Conservation (phyloP, 192 early-diverging fungal genomes). For the Coemansia sp. region DNA sequence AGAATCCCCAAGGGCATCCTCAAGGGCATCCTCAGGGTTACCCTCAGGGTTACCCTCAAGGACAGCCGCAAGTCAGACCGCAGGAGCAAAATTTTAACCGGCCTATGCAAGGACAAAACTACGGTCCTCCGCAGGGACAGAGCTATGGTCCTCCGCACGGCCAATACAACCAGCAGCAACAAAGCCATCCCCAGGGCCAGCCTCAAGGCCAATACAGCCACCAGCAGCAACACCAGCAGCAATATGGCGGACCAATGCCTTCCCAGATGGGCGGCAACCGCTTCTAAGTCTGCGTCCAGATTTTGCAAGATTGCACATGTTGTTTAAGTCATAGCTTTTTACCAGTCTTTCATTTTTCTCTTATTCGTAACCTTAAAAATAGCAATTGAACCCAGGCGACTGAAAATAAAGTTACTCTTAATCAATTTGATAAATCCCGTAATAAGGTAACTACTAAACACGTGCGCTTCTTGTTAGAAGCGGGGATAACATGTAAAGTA, state of each 20-base stretch:
- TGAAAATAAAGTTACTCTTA: too few species aligned
- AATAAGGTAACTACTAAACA: too few species aligned
- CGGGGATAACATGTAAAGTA: too few species aligned
- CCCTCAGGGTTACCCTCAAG: background rate
- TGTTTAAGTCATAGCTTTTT: too few species aligned
- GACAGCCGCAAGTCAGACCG: background rate
- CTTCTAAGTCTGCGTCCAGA: background rate
- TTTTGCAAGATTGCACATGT: background rate
- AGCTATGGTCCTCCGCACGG: background rate
- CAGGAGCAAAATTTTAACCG: background rate
- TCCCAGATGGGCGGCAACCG: conserved; percentile 1
- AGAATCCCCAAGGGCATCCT: background rate
- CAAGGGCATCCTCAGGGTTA: background rate
- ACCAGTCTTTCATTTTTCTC: background rate
- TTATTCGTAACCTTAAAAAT: too few species aligned
- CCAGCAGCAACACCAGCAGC: conserved; percentile 1
- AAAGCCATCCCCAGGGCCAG: background rate
- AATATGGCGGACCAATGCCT: background rate
- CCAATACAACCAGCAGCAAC: conserved; percentile 2
- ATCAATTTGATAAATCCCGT: too few species aligned
- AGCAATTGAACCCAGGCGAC: too few species aligned
- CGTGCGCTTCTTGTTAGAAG: too few species aligned
- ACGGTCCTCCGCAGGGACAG: background rate
- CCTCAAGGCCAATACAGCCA: background rate
- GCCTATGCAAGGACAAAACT: background rate